Base-by-base conservation (phyloP, 768 basidiomycete genomes). In the Leccinum sublutescens region DNA sequence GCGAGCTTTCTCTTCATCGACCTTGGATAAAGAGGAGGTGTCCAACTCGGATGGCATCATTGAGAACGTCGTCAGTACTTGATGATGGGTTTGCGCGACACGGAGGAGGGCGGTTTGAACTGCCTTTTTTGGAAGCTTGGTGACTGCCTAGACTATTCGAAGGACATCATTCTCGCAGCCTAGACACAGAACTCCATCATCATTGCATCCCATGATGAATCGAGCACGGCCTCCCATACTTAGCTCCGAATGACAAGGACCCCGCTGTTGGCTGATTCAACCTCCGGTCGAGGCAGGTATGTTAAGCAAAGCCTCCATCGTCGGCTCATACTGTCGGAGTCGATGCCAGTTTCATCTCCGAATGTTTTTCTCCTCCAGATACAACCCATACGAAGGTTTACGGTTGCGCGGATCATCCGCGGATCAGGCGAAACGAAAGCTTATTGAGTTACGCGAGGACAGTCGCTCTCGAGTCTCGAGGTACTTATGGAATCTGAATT, bases 1-100 rank as follows among this genome's bases (percentile, higher is more conserved):
- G 43, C 87, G 85, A 56, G 75, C 71, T 43, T 71, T 76, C 68
- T 84, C 82, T 55, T 84, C 83, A 49, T 84, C 82, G 17, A 68
- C 57, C 66, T 80, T 84, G 40, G 72, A 19, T 12, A 65, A 38
- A 5, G 64, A 57, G 4, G 64, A 47, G 14, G 51, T 6, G 10
- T 73, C 72, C 72, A 73, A 75, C 36, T 17, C 29, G 34, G n/a
- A 21, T 45, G 36, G 19, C 10, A 27, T 38, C 52, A 58, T 5
- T 17, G 40, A 43, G 9, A 43, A 43, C 53, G 54, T n/a, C 21
- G 52, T 58, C 45, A 56, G 40, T 43, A 33, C 33, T 12, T 49
- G 19, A 56, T 52, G 25, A 49, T 57, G 66, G 19, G 60, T 57
- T 36, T 62, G 47, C 34, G 52, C 29, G 65, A 54, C 60, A 47